phyloP scores from a whole-genome alignment of 805 yeast genomes.

The Kodamaea restingae region DNA sequence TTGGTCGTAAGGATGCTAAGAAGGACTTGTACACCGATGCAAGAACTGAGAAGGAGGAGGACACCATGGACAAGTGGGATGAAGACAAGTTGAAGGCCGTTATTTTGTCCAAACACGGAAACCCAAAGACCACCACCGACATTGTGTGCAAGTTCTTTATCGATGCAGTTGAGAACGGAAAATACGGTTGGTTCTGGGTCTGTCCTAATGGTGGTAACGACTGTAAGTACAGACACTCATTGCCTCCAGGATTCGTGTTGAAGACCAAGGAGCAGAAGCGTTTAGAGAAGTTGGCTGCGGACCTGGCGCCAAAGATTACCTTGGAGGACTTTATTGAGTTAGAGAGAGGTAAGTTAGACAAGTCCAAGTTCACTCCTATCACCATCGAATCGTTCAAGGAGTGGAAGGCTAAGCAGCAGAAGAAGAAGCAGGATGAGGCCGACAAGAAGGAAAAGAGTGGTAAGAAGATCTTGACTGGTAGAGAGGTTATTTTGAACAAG shows the following conservation, averaged over 20 bases:
- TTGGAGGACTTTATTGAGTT: constrained; percentile 94
- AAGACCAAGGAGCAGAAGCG: constrained; percentile 96
- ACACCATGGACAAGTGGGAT: constrained; percentile 96
- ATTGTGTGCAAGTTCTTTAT: constrained; percentile 90
- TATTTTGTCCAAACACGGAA: constrained; percentile 88
- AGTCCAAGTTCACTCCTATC: constrained; percentile 75
- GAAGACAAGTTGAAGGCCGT: constrained; percentile 89
- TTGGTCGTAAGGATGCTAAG: constrained; percentile 86
- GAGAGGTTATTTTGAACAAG: constrained; percentile 61
- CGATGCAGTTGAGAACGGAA: constrained; percentile 95
- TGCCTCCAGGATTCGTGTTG: constrained; percentile 94
- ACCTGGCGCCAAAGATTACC: constrained; percentile 82
- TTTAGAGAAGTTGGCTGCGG: constrained; percentile 79
- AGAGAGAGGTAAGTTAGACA: constrained; percentile 82
- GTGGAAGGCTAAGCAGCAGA: constrained; percentile 75
- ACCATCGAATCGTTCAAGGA: constrained; percentile 71
- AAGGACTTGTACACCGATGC: constrained; percentile 91
- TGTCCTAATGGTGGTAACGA: constrained; percentile 93
- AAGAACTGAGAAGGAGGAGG: constrained; percentile 65
- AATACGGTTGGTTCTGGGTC: constrained; percentile 98
- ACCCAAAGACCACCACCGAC: constrained; percentile 89
- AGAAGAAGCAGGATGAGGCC: constrained; percentile 44
- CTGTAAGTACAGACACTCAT: constrained; percentile 91
- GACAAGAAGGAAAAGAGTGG: constrained; percentile 31
- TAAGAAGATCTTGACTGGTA: constrained; percentile 58